These are phyloP conservation scores for Kuraishia borneana DNA, from an alignment of 805 yeast genomes.

Conservation along the genomic window DNA sequence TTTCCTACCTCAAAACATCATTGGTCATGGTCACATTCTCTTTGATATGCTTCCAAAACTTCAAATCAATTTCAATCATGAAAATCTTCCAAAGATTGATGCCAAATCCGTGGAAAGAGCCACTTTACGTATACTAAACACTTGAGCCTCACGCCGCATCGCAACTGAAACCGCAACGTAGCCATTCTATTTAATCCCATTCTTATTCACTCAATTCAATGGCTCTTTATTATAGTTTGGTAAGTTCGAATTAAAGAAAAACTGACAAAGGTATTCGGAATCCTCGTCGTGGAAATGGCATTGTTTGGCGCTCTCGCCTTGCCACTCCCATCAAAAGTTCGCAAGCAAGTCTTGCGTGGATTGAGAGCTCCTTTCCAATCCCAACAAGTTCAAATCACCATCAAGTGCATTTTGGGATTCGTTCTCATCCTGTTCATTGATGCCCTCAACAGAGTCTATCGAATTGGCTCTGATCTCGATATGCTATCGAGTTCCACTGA, in stretches of 20 bases:
- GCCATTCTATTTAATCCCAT: background rate
- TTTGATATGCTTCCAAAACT: constrained; percentile 6
- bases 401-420: constrained; percentile 76
- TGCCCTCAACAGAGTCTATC: constrained; percentile 71
- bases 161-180: too few species aligned
- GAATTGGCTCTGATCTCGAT: constrained; percentile 53
- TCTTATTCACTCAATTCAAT: background rate
- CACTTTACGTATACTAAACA: too few species aligned
- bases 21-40: constrained; percentile 8
- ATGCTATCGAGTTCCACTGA: constrained; percentile 5
- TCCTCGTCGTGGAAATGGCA: constrained; percentile 68
- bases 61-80: constrained; percentile 4
- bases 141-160: background rate
- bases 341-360: constrained; percentile 55
- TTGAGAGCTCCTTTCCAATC: constrained; percentile 61
- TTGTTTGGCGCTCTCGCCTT: constrained; percentile 71
- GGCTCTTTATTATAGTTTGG: constrained; percentile 2
- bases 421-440: constrained; percentile 78
- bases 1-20: constrained; percentile 35
- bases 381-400: constrained; percentile 61
- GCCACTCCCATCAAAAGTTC: constrained; percentile 70
- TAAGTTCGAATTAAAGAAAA: background rate
- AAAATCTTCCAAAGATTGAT: constrained; percentile 5
- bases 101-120: background rate
- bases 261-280: constrained; percentile 46